Base-by-base conservation (phyloP, 768 basidiomycete genomes). In the Basidioascus undulatus region DNA sequence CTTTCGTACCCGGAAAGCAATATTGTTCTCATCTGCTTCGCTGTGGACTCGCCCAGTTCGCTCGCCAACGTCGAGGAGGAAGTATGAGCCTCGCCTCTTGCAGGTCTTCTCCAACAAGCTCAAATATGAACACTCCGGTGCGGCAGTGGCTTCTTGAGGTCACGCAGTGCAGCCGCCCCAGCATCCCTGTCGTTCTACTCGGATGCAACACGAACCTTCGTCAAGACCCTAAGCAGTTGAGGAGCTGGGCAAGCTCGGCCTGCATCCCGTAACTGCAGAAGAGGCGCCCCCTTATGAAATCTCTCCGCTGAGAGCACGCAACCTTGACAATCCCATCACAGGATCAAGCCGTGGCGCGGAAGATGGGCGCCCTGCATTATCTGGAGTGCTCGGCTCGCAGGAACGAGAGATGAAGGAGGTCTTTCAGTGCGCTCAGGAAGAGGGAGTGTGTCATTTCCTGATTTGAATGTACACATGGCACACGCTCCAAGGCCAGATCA, bases 1-100 rank as follows among this genome's bases (percentile, higher is more conserved):
- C 72, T 98, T 57, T 82, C 78, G 53, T 98, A 98, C 64, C 89
- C 89, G 42, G 89, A 96, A 64, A 87, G 84, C n/a, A 87, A 98
- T 59, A 87, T 98, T 61, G 96, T 98, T 65, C 72, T 96, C 51
- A 92, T 98, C 62, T 94, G 89, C 61, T 98, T 92, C 60, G 86
- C 92, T 32, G 74, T 96, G 51, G 92, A 98, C 67, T 84, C 80
- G 39, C 87, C 87, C 26, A 87, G 94, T 60, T 94, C 87, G 37
- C 68, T 98, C 49, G 92, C 92, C 63, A 98, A 98, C 72, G 92
- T 98, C 24, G 86, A 94, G 67, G 92, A 98, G 67, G 96, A 96
- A 80, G 92, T n/a, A n/a, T 80, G 32, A 44, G 72, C 66, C 26
- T 32, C 20, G 15, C 42, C 42, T 31, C 37, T 33, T 31, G 20